Percentiles rank a stretch among this genome's conserved stretches.
phyloP scores from a whole-genome alignment of 805 yeast genomes.

The Spathaspora passalidarum region DNA sequence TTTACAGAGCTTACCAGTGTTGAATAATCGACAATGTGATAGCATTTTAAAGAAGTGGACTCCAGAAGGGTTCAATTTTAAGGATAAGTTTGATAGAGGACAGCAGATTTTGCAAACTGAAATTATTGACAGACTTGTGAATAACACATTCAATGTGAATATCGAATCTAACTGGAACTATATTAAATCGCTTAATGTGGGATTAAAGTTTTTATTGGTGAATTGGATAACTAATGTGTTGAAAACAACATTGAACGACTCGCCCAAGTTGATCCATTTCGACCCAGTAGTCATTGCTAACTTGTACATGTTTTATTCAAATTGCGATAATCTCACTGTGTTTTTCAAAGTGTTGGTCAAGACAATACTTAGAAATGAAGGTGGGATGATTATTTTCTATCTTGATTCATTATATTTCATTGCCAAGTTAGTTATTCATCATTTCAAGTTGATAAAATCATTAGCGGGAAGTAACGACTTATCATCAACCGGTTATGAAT shows the following conservation, averaged over 20 bases:
- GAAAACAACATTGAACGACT: constrained; percentile 30
- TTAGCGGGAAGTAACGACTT: constrained; percentile 22
- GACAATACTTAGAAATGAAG: constrained; percentile 35
- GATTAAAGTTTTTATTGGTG: constrained; percentile 42
- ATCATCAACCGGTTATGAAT: constrained; percentile 25
- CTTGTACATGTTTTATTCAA: constrained; percentile 31
- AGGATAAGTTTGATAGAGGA: constrained; percentile 37
- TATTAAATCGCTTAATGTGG: constrained; percentile 30
- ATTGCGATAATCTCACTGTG: constrained; percentile 40
- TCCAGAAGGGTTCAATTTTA: constrained; percentile 25
- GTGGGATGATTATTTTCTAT: constrained; percentile 36
- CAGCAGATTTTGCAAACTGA: constrained; percentile 27
- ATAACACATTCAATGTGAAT: constrained; percentile 13
- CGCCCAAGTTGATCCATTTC: constrained; percentile 36
- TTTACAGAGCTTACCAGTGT: constrained; percentile 55
- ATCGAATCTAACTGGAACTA: constrained; percentile 11
- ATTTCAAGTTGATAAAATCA: constrained; percentile 31
- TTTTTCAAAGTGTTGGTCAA: constrained; percentile 36
- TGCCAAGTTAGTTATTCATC: constrained; percentile 27
- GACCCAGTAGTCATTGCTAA: constrained; percentile 26
- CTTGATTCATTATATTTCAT: constrained; percentile 41
- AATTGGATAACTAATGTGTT: constrained; percentile 48
- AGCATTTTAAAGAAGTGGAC: constrained; percentile 52
- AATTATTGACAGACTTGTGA: constrained; percentile 29
- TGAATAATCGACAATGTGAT: constrained; percentile 53